Base-by-base conservation (phyloP, 352 stramenopile species). In the Phytophthora hybrid region DNA sequence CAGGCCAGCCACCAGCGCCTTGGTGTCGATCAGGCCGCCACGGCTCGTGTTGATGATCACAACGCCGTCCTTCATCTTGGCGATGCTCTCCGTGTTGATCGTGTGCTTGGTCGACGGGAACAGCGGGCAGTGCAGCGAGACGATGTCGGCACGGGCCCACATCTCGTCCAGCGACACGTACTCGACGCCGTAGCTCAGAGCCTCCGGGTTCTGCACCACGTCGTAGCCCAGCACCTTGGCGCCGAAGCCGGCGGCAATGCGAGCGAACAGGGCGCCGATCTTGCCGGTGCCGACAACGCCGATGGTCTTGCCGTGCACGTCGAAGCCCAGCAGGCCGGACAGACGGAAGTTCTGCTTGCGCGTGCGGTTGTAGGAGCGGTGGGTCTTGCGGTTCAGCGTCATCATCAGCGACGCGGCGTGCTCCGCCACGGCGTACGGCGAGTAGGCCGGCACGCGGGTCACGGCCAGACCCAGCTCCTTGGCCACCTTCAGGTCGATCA, bases 21-120 rank as follows among this genome's bases (percentile, higher is more conserved):
- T 81, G 23, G 88, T 97, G 76, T 97, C 87, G 51, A 97, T 87
- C 19, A 98, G 70, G 29, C 86, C 91, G 52, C 93, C 92, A 57
- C 92, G 91, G 21, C 85, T 92, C 11, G 91, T 97, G 77, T 98
- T 98, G 79, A 98, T 97, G 53, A 98, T 80, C 63, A 93, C 81
- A 1, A 97, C 89, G 23, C 85, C 80, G 32, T 93, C 65, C 80
- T 97, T 97, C 77, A 98, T 94, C 78, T 93, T 87, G 23, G 77
- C 69, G 32, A 98, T 85, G 47, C 87, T 89, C 29, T 89, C 77
- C 5, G 80, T 72, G 66, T 97, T 94, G 69, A 98, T 89, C 29
- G 88, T 89, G 79, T 98, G 91, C 23, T 88, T 83, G 5, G 91
- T 98, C 0, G 79, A 75, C 19, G 83, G 83, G 61, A 97, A 84